Conservation (phyloP, 164 flowering plant species). For the Piper longum region DNA sequence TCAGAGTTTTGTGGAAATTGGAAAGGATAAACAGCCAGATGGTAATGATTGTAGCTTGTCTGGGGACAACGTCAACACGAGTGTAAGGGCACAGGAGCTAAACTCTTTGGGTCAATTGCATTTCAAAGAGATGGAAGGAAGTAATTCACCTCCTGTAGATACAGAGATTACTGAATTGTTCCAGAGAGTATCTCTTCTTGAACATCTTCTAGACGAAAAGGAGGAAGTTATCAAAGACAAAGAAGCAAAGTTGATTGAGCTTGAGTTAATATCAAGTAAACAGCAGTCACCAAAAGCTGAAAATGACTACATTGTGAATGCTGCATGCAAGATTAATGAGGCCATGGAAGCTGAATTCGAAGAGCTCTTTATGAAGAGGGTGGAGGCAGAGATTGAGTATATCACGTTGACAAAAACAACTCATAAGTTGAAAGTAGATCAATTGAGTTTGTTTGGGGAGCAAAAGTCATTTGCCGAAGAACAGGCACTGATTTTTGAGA, state of each 20-base stretch:
- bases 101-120: slow-evolving; percentile 17
- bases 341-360: slow-evolving; percentile 28
- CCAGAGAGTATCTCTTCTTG: slow-evolving; percentile 20
- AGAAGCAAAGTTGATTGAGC: slow-evolving; percentile 30
- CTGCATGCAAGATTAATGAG: slow-evolving; percentile 3
- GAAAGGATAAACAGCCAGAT: slow-evolving; percentile 23
- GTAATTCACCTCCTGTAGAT: slow-evolving; percentile 4
- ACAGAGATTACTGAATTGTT: slow-evolving; percentile 19
- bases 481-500: slow-evolving; percentile 20
- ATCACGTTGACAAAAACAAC: slow-evolving; percentile 21
- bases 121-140: slow-evolving; percentile 13
- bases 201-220: slow-evolving; percentile 32
- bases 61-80: slow-evolving; percentile 5
- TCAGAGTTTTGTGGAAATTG: slow-evolving; percentile 36
- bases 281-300: slow-evolving; percentile 15
- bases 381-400: slow-evolving; percentile 59
- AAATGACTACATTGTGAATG: slow-evolving; percentile 7
- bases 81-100: slow-evolving; percentile 9
- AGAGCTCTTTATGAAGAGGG: slow-evolving; percentile 30
- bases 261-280: slow-evolving; percentile 19
- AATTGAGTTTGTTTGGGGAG: slow-evolving; percentile 16
- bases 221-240: slow-evolving; percentile 12
- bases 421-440: slow-evolving; percentile 24
- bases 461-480: slow-evolving; percentile 18
- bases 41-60: slow-evolving; percentile 1